These are phyloP conservation scores for Quercus aquifolioides DNA, from an alignment of 306 rosid species.

Conservation along the genomic window DNA sequence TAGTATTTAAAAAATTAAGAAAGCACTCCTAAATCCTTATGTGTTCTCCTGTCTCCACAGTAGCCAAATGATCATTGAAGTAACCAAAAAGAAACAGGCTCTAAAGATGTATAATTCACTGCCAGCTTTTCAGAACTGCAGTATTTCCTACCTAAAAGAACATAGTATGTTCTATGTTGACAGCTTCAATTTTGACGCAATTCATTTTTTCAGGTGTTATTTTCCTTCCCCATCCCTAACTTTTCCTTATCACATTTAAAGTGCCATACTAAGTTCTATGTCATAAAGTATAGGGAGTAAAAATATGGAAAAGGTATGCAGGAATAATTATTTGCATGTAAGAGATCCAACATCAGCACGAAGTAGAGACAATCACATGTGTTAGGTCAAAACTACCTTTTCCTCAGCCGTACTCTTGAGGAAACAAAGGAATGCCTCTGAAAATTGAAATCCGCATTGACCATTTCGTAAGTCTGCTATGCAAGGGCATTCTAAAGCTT, in stretches of 20 bases:
- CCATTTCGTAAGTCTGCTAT: conserved; percentile 82
- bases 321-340: background rate
- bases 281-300: background rate
- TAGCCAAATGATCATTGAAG: background rate
- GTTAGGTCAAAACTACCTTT: conserved; percentile 47
- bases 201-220: background rate
- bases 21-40: background rate
- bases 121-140: background rate
- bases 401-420: conserved; percentile 84
- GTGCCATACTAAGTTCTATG: background rate
- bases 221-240: background rate
- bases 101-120: background rate
- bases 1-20: background rate
- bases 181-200: background rate
- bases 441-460: conserved; percentile 75
- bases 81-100: background rate
- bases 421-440: conserved; percentile 82
- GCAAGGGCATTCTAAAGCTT: conserved; percentile 93
- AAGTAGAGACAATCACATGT: background rate
- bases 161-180: background rate
- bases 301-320: background rate
- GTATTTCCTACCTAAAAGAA: background rate
- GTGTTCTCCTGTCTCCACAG: background rate
- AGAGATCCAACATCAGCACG: background rate
- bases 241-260: background rate